Evolutionary conservation across 441 rosid genomes (phyloP), one percentile per base, ranked within the genome.

Genomic region (Theobroma grandiflorum): DNA sequence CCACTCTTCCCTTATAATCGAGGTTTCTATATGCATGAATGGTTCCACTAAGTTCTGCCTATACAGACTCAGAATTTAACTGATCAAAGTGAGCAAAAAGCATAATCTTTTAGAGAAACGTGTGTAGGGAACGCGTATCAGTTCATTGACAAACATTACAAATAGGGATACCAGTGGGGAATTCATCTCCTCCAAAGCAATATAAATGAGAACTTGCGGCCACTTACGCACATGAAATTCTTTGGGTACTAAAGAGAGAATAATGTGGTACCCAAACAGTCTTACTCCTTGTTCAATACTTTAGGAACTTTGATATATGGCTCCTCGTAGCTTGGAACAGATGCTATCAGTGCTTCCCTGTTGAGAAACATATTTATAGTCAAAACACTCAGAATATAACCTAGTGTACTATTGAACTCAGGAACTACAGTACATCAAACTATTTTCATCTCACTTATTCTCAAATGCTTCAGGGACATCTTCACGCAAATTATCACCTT

Each of bases 211-310:
- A 50, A 50, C 4, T 40, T 1, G 2, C 31, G 26, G 59, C 33
- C 74, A 71, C 10, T 26, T 47, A 47, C 9, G 47, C 26, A 52
- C 3, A 26, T 47, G 6, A 2, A 2, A 43, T 20, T 68, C 37
- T 68, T 42, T 31, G 68, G 72, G 63, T 72, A 11, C 33, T 26
- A 2, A 72, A 1, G 9, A 35, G 59, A 73, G 72, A 58, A 76
- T 55, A 78, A 74, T 63, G 12, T 37, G 40, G 42, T 85, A 82
- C 84, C 82, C 22, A 8, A 69, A 79, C 16, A 31, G 18, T 40
- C 50, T 83, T 78, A 92, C 79, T 92, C 95, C 83, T 92, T 92
- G 90, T 89, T 95, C 76, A 95, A 83, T 72, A 95, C 93, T 86
- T 90, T 92, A 20, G 95, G 93, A 53, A 91, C 93, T 81, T 85